Conservation (phyloP, 352 stramenopile species). For the Peronosclerospora sorghi region DNA sequence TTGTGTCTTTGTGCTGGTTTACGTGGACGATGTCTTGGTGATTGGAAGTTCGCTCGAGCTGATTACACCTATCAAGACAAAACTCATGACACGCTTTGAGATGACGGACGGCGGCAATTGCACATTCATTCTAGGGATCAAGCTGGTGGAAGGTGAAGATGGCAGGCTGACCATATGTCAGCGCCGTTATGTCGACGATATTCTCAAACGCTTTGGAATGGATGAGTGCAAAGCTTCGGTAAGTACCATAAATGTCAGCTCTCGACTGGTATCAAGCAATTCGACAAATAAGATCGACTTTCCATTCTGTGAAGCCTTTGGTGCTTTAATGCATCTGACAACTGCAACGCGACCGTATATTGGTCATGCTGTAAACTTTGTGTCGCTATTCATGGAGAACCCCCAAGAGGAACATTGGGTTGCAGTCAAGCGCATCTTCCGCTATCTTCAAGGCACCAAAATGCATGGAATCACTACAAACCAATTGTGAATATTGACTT, state of each 20-base stretch:
- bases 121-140: no score
- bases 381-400: slow-evolving; percentile 14
- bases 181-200: slow-evolving; percentile 7
- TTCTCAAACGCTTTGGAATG: slow-evolving; percentile 17
- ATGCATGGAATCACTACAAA: slow-evolving; percentile 3
- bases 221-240: slow-evolving; percentile 3
- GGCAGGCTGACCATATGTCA: slow-evolving; percentile 10
- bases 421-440: neutral
- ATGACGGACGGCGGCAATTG: no score
- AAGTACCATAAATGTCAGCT: slow-evolving; percentile 5
- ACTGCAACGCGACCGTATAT: slow-evolving; percentile 8
- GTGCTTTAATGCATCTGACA: slow-evolving; percentile 15
- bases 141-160: slow-evolving; percentile 1
- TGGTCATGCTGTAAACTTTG: slow-evolving; percentile 2
- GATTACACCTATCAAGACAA: slow-evolving; percentile 4
- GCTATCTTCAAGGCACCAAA: slow-evolving; percentile 14
- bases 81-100: slow-evolving; percentile 8
- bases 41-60: slow-evolving; percentile 4
- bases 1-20: slow-evolving; percentile 4
- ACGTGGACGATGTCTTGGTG: slow-evolving; percentile 9
- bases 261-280: neutral
- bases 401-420: slow-evolving; percentile 8
- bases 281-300: slow-evolving; percentile 4
- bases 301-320: slow-evolving; percentile 6
- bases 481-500: neutral